A percentile compares a stretch with the other conserved stretches of the same genome.
Evolutionary conservation across 2,329 filamentous ascomycete genomes (phyloP).

Genomic region (Aureobasidium subglaciale): DNA sequence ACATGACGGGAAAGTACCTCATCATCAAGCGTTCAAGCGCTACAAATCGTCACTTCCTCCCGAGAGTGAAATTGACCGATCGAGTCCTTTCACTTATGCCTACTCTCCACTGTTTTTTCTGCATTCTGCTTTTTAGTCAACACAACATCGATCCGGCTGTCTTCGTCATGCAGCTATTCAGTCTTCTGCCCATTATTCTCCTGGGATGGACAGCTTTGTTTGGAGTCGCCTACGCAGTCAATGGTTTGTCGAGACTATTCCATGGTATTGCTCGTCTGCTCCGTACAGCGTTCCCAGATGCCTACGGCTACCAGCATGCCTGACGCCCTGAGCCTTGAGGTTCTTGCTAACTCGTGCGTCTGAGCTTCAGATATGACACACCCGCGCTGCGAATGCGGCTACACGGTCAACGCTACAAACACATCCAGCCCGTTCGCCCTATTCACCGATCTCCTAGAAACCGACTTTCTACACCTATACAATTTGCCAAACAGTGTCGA

Average conservation of each 20-base stretch:
- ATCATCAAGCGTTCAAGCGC: background rate
- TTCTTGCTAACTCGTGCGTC: background rate
- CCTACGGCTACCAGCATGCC: background rate
- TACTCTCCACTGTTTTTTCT: background rate
- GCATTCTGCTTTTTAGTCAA: background rate
- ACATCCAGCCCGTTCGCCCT: constrained; percentile 35
- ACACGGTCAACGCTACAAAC: constrained; percentile 46
- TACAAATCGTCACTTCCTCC: constrained; percentile 12
- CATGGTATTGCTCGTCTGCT: background rate
- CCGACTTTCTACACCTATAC: constrained; percentile 58
- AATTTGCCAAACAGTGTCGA: constrained; percentile 33
- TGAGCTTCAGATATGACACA: background rate
- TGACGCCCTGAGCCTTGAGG: too few relatives aligned
- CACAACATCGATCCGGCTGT: background rate
- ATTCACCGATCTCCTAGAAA: constrained; percentile 65
- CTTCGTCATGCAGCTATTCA: background rate
- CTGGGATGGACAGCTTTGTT: background rate
- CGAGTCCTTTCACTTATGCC: background rate
- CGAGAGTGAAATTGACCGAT: background rate
- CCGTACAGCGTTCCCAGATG: background rate
- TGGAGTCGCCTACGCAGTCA: background rate
- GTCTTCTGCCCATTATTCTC: background rate
- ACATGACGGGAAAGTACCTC: background rate
- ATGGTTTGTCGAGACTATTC: background rate
- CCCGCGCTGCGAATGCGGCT: constrained; percentile 61